phyloP scores from a whole-genome alignment of 2,329 filamentous ascomycete genomes.

The Clarireedia monteithiana region DNA sequence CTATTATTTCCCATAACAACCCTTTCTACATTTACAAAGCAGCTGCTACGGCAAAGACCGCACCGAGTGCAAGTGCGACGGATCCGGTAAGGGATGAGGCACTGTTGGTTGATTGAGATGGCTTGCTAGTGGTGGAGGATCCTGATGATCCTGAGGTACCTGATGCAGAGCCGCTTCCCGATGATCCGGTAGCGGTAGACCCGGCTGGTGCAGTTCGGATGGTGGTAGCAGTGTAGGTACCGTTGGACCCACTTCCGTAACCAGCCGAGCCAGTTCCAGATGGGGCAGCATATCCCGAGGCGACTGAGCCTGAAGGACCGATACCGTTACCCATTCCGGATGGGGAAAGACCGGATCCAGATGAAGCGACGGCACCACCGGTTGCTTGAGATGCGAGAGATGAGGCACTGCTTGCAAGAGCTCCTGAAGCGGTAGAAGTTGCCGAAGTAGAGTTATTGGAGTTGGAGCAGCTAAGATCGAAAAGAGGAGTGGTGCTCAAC shows the following conservation, averaged over 20 bases:
- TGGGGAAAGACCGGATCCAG: slow-evolving; percentile 18
- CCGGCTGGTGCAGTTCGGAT: background rate
- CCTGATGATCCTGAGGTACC: slow-evolving; percentile 3
- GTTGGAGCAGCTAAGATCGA: slow-evolving; percentile 52
- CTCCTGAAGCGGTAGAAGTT: slow-evolving; percentile 5
- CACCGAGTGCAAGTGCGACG: slow-evolving; percentile 3
- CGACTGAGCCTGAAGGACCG: slow-evolving; percentile 4
- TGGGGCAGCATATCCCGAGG: slow-evolving; percentile 1
- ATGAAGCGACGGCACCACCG: slow-evolving; percentile 10
- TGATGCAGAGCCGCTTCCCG: slow-evolving; percentile 9
- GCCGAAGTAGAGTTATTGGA: slow-evolving; percentile 12
- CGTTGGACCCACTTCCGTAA: slow-evolving; percentile 1
- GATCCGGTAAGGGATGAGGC: slow-evolving; percentile 11
- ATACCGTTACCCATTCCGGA: slow-evolving; percentile 11
- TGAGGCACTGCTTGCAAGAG: slow-evolving; percentile 9
- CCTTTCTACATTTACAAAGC: slow-evolving; percentile 2
- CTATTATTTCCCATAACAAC: background rate
- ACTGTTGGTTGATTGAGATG: slow-evolving; percentile 10
- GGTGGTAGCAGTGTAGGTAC: slow-evolving; percentile 4
- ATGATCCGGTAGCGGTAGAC: slow-evolving; percentile 3
- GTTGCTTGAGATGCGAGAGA: slow-evolving; percentile 10
- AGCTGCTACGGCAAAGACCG: slow-evolving; percentile 5
- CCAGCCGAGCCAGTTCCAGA: slow-evolving; percentile 4
- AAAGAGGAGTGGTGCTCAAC: slow-evolving; percentile 48
- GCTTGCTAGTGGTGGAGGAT: background rate